These are phyloP conservation scores for Dendrobium officinale DNA, from an alignment of 106 monocot genomes.

Conservation along the genomic window DNA sequence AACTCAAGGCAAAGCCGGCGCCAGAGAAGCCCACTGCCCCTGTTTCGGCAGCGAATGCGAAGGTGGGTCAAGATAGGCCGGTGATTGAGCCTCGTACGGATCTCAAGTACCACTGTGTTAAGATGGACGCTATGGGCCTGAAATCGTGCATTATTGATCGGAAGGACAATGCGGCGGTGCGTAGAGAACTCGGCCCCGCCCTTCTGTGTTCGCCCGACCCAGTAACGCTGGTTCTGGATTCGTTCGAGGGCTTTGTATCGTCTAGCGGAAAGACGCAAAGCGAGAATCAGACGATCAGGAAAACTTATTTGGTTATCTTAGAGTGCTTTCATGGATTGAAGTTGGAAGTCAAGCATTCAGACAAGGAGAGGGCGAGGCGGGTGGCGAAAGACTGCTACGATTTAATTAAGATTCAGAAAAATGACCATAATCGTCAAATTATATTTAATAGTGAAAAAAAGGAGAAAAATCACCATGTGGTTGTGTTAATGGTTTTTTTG, in stretches of 20 bases:
- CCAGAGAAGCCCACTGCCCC: background rate
- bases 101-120: slow-evolving; percentile 27
- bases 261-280: too few relatives aligned
- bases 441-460: too few relatives aligned
- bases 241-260: background rate
- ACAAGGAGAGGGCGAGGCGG: slow-evolving; percentile 9
- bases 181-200: background rate
- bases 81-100: slow-evolving; percentile 15
- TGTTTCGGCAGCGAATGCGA: background rate
- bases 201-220: slow-evolving; percentile 3
- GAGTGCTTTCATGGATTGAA: background rate
- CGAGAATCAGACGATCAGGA: background rate
- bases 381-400: background rate
- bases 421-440: too few relatives aligned
- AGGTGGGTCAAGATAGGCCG: background rate
- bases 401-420: background rate
- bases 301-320: background rate
- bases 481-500: background rate
- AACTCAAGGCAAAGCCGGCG: slow-evolving; percentile 13
- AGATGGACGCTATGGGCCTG: slow-evolving; percentile 41
- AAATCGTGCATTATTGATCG: background rate
- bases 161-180: background rate
- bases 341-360: background rate
- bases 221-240: slow-evolving; percentile 1
- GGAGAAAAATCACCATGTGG: background rate